Percentiles rank a stretch among this genome's conserved stretches.
Evolutionary conservation across 345 rosid genomes (phyloP).

Genomic region (Rhizophora mangle): DNA sequence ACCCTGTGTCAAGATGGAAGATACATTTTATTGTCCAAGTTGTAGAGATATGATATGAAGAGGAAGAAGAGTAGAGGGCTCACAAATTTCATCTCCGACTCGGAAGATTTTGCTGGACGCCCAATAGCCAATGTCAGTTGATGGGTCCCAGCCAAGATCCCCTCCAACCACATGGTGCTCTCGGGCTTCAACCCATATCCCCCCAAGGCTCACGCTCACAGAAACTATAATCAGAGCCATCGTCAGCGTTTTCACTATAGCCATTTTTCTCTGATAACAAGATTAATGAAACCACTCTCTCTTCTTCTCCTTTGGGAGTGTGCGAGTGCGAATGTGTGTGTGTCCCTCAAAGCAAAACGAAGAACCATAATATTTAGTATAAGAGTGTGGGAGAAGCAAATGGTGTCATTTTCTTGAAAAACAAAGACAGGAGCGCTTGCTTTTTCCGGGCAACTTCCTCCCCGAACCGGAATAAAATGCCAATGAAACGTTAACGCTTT

Average conservation of each 20-base stretch:
- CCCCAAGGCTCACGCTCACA: constrained; percentile 18
- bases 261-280: background rate
- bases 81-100: constrained; percentile 64
- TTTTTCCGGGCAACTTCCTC: constrained; percentile 5
- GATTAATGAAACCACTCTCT: too few species aligned
- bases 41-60: background rate
- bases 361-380: background rate
- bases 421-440: background rate
- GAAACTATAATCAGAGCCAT: constrained; percentile 11
- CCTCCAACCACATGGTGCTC: constrained; percentile 63
- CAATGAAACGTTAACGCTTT: too few species aligned
- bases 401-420: background rate
- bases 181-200: constrained; percentile 33
- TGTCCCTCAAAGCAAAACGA: background rate
- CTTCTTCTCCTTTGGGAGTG: too few species aligned
- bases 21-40: background rate
- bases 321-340: too few species aligned
- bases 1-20: constrained; percentile 34
- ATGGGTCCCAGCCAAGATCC: constrained; percentile 63
- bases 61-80: constrained; percentile 14
- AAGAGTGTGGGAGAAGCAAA: background rate
- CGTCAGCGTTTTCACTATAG: constrained; percentile 2
- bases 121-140: constrained; percentile 43
- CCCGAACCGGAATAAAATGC: background rate
- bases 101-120: constrained; percentile 43